These are phyloP conservation scores for Cytospora leucostoma DNA, from an alignment of 2,329 filamentous ascomycete species.

Conservation along the genomic window DNA sequence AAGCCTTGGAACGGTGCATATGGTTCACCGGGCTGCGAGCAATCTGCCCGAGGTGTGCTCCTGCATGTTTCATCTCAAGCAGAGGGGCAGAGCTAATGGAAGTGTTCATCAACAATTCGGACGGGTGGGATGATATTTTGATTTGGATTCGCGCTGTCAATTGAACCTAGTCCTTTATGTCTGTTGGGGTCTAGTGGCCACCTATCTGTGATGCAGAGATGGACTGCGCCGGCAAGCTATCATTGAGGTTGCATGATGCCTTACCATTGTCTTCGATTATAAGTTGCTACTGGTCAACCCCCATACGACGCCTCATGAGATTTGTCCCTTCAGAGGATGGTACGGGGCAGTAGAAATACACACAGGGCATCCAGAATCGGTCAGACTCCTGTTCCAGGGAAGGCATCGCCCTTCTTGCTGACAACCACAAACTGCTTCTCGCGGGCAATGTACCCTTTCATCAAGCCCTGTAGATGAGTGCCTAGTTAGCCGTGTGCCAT, in stretches of 20 bases:
- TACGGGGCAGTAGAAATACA: neutral
- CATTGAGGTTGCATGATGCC: neutral
- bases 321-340: neutral
- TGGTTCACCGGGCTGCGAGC: neutral
- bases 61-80: neutral
- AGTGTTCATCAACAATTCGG: neutral
- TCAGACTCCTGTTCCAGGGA: slow-evolving; percentile 81
- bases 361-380: neutral
- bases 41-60: neutral
- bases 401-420: slow-evolving; percentile 92
- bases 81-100: neutral
- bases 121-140: neutral
- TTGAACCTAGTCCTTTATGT: no score
- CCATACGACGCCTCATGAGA: neutral
- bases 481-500: slow-evolving; percentile 32
- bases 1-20: no score
- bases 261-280: neutral
- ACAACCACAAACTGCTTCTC: slow-evolving; percentile 88
- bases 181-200: neutral
- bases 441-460: slow-evolving; percentile 97
- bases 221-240: neutral
- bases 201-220: neutral
- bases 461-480: slow-evolving; percentile 65
- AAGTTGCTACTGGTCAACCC: neutral
- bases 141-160: neutral